A percentile compares a stretch with the other conserved stretches of the same genome.
Evolutionary conservation across 345 rosid genomes (phyloP).

Genomic region (Eucalyptus paniculata): DNA sequence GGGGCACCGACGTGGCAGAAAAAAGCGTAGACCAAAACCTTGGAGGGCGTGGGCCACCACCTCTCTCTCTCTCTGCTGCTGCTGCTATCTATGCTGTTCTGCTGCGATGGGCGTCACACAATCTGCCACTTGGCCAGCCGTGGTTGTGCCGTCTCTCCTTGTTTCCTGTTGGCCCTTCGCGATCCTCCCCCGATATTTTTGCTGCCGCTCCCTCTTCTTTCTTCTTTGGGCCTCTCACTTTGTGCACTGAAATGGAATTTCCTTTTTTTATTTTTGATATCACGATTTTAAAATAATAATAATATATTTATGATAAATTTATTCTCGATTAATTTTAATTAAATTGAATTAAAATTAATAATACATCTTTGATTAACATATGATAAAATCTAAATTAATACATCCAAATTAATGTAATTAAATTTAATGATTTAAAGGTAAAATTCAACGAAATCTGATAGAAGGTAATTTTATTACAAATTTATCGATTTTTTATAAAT

Average conservation of each 20-base stretch:
- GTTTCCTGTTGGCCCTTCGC: neutral
- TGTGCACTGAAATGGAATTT: neutral
- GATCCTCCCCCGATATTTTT: neutral
- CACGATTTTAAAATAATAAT: too few species aligned
- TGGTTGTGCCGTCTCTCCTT: neutral
- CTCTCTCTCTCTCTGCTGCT: neutral
- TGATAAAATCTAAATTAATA: accelerated
- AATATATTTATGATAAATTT: too few species aligned
- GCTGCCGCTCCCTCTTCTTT: neutral
- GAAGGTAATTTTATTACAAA: accelerated
- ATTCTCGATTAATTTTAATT: accelerated
- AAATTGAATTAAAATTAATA: too few species aligned
- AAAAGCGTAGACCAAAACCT: neutral
- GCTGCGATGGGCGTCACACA: neutral
- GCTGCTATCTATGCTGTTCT: too few species aligned
- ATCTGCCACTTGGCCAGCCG: neutral
- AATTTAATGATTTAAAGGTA: too few species aligned
- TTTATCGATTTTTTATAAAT: accelerated
- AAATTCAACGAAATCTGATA: accelerated
- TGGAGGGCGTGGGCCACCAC: neutral
- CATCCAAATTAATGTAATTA: accelerated
- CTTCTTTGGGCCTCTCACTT: neutral
- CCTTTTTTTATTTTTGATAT: neutral
- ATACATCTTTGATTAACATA: accelerated
- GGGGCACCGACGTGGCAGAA: neutral